phyloP scores from a whole-genome alignment of 345 rosid species.

The Jatropha curcas region DNA sequence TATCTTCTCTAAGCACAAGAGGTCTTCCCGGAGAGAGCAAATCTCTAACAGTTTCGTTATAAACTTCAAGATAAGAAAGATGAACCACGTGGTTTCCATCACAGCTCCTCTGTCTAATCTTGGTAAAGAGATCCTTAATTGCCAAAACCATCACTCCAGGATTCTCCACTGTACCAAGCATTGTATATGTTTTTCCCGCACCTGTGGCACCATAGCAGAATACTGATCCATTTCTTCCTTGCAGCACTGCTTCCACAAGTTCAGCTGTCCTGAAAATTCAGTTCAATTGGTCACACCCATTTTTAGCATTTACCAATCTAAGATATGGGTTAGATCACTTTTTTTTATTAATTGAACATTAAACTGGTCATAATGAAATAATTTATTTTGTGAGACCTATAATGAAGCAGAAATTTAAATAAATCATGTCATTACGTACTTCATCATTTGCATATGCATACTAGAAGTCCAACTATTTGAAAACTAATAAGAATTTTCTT shows the following conservation, averaged over 20 bases:
- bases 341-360: not conserved
- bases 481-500: not conserved
- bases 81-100: slow-evolving; percentile 90
- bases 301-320: not conserved
- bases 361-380: not conserved
- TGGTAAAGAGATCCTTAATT: slow-evolving; percentile 83
- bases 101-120: slow-evolving; percentile 78
- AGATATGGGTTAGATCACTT: not conserved
- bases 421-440: no score
- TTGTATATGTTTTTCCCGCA: slow-evolving; percentile 93
- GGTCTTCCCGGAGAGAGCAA: slow-evolving; percentile 98
- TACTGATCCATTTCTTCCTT: slow-evolving; percentile 96
- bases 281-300: not conserved
- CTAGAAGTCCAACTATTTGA: no score
- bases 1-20: slow-evolving; percentile 89
- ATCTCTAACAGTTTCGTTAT: slow-evolving; percentile 89
- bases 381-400: no score
- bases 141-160: slow-evolving; percentile 99
- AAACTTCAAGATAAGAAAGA: slow-evolving; percentile 92
- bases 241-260: slow-evolving; percentile 82
- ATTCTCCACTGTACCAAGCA: slow-evolving; percentile 87
- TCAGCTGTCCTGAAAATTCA: slow-evolving; percentile 74
- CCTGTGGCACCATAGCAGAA: slow-evolving; percentile 98
- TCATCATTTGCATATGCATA: no score
- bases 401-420: no score